Percentiles rank a stretch among this genome's conserved stretches.
Conservation (phyloP, 2,329 filamentous ascomycete genomes). For the Neofusicoccum laricinum region DNA sequence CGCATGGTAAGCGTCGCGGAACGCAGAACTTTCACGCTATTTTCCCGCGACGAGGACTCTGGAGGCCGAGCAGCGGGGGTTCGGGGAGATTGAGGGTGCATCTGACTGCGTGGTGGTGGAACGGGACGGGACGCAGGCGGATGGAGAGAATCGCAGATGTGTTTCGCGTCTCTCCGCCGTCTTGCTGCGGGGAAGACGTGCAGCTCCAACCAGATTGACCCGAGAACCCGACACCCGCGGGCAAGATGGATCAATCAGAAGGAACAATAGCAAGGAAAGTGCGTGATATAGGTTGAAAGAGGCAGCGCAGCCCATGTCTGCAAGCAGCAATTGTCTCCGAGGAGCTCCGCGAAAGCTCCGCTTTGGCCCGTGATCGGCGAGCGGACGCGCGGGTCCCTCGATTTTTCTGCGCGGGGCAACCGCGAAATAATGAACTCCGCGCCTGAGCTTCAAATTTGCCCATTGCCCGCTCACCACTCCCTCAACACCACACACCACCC, state of each 20-base stretch:
- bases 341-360: constrained; percentile 10
- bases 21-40: not conserved
- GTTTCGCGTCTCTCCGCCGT: not conserved
- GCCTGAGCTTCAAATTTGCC: constrained; percentile 12
- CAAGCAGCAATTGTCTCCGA: constrained; percentile 13
- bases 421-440: constrained; percentile 7
- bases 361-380: constrained; percentile 12
- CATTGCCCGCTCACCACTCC: not conserved
- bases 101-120: not conserved
- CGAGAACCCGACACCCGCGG: constrained; percentile 3
- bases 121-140: not conserved
- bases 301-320: constrained; percentile 4
- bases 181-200: not conserved
- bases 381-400: not conserved
- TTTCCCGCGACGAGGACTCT: not conserved
- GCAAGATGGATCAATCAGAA: not conserved
- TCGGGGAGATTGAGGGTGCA: not conserved
- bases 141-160: not conserved
- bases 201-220: constrained; percentile 6
- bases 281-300: not conserved
- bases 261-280: not conserved
- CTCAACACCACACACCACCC: not conserved
- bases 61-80: not conserved
- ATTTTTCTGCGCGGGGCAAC: constrained; percentile 12
- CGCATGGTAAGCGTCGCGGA: not conserved